Evolutionary conservation across 1,139 yeast species (phyloP).

Genomic region (Yamadazyma dushanensis): DNA sequence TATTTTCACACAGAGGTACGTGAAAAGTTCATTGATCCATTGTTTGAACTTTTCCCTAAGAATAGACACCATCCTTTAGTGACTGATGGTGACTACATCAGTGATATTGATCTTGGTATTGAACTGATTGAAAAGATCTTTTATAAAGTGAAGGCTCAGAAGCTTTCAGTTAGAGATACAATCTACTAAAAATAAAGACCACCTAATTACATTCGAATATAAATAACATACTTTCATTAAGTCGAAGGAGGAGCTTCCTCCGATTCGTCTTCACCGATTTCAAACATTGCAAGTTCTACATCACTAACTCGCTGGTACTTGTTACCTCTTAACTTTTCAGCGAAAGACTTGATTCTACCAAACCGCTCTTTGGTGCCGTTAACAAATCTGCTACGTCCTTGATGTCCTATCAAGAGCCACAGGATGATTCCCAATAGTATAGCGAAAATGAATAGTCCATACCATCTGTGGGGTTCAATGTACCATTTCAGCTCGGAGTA

Average conservation of each 20-base stretch:
- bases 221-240: too few species aligned
- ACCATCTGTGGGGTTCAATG: slow-evolving; percentile 52
- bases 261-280: slow-evolving; percentile 9
- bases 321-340: slow-evolving; percentile 2
- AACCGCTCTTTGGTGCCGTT: slow-evolving; percentile 11
- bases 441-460: slow-evolving; percentile 53
- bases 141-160: slow-evolving; percentile 22
- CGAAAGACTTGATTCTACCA: neutral
- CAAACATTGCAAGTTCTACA: slow-evolving; percentile 8
- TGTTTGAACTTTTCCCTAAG: slow-evolving; percentile 22
- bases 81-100: slow-evolving; percentile 23
- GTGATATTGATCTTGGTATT: slow-evolving; percentile 26
- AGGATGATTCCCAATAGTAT: slow-evolving; percentile 40
- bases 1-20: slow-evolving; percentile 22
- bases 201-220: too few species aligned
- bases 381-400: slow-evolving; percentile 22
- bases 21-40: slow-evolving; percentile 23
- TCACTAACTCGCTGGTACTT: slow-evolving; percentile 8
- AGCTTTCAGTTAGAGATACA: slow-evolving; percentile 12
- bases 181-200: slow-evolving; percentile 2
- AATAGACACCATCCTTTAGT: slow-evolving; percentile 27
- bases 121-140: slow-evolving; percentile 25
- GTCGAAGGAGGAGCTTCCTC: neutral
- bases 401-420: slow-evolving; percentile 50
- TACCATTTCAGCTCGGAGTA: slow-evolving; percentile 38